These are phyloP conservation scores for Mucor lusitanicus DNA, from an alignment of 371 early-diverging fungal species.

Conservation along the genomic window DNA sequence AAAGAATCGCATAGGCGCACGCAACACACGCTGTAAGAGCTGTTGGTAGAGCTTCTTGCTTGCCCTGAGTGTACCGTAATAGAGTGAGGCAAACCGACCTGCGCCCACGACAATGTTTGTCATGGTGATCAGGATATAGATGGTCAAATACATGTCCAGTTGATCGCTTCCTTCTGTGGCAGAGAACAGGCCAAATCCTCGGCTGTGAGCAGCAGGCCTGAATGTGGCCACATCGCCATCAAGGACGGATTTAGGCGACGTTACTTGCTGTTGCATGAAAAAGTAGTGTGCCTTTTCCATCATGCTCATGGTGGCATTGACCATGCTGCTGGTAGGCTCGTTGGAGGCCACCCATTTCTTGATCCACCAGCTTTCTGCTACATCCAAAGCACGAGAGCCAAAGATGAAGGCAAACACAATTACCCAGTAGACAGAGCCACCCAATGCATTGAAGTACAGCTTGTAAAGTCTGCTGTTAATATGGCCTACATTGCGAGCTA, in stretches of 20 bases:
- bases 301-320: constrained; percentile 20
- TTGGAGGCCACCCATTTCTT: constrained; percentile 31
- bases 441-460: constrained; percentile 37
- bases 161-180: too few relatives aligned
- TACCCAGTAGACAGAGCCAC: constrained; percentile 62
- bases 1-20: constrained; percentile 81
- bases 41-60: constrained; percentile 50
- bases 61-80: constrained; percentile 57
- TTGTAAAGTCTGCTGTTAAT: constrained; percentile 44
- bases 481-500: constrained; percentile 44
- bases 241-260: constrained; percentile 50
- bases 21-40: constrained; percentile 58
- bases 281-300: constrained; percentile 31
- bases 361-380: constrained; percentile 45
- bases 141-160: constrained; percentile 7
- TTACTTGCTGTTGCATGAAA: constrained; percentile 43
- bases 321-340: background rate
- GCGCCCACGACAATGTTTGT: constrained; percentile 15
- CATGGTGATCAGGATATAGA: constrained; percentile 16
- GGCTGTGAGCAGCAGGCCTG: background rate
- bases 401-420: constrained; percentile 43
- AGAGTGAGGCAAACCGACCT: constrained; percentile 28
- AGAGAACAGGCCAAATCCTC: background rate
- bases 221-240: constrained; percentile 24
- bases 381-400: constrained; percentile 40